Conservation (phyloP, 2,329 filamentous ascomycete species). For the Phialophora tarda region DNA sequence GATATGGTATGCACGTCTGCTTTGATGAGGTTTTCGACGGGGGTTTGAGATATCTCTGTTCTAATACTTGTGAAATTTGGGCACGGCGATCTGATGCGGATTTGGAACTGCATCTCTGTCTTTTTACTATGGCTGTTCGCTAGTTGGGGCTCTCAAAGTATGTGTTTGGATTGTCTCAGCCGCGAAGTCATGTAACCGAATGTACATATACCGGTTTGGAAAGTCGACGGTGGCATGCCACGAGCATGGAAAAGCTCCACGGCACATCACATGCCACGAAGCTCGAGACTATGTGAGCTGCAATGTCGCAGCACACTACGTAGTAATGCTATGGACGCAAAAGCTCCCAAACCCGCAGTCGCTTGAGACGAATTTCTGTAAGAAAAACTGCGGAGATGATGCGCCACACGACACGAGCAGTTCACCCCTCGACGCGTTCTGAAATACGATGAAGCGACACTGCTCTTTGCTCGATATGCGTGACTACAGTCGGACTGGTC, state of each 20-base stretch:
- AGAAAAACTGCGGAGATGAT: neutral
- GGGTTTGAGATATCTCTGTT: conserved; percentile 26
- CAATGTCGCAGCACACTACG: neutral
- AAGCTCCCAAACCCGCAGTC: neutral
- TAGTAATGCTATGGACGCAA: neutral
- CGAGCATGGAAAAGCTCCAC: neutral
- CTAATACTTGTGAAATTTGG: conserved; percentile 27
- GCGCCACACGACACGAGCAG: neutral
- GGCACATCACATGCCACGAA: neutral
- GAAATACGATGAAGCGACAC: neutral
- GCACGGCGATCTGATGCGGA: conserved; percentile 6
- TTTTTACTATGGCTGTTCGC: conserved; percentile 1
- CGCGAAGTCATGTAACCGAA: neutral
- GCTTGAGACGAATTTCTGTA: neutral
- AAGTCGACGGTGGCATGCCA: neutral
- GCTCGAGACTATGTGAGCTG: neutral
- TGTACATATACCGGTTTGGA: conserved; percentile 7
- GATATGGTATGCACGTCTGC: conserved; percentile 20
- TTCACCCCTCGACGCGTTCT: neutral
- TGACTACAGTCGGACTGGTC: neutral
- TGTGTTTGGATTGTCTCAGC: neutral
- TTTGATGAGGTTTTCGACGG: conserved; percentile 24
- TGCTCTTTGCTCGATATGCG: neutral
- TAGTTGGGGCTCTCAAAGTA: neutral
- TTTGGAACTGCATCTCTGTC: conserved; percentile 3